Conservation (phyloP, 345 rosid genomes). For the Citropsis articulata region DNA sequence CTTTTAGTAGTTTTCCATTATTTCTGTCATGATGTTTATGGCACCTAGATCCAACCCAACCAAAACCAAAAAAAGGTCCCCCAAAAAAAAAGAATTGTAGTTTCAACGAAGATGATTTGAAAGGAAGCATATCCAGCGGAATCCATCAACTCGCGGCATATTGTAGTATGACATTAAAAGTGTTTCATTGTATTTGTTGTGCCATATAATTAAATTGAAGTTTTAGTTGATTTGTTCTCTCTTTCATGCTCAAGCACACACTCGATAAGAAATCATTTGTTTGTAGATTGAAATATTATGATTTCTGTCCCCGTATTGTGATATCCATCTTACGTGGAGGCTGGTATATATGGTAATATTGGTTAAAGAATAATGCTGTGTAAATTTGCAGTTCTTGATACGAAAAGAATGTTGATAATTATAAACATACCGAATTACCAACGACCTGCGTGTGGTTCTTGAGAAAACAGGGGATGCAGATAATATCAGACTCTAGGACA, state of each 20-base stretch:
- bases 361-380: too few species aligned
- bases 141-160: conserved; percentile 25
- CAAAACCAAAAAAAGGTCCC: too few species aligned
- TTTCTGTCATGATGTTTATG: too few species aligned
- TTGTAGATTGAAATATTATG: neutral
- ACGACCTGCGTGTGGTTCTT: neutral
- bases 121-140: neutral
- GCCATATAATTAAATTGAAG: neutral
- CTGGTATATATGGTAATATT: too few species aligned
- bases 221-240: neutral
- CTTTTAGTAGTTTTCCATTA: too few species aligned
- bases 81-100: too few species aligned
- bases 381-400: neutral
- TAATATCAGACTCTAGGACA: too few species aligned
- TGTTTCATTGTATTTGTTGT: neutral
- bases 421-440: neutral
- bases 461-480: too few species aligned
- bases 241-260: too few species aligned
- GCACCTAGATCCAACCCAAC: too few species aligned
- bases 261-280: neutral
- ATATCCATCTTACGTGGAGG: neutral
- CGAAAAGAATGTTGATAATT: too few species aligned
- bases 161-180: neutral
- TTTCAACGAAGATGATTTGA: too few species aligned
- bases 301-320: neutral